Conservation (phyloP, 768 basidiomycete species). For the Gloeostereum incarnatum region DNA sequence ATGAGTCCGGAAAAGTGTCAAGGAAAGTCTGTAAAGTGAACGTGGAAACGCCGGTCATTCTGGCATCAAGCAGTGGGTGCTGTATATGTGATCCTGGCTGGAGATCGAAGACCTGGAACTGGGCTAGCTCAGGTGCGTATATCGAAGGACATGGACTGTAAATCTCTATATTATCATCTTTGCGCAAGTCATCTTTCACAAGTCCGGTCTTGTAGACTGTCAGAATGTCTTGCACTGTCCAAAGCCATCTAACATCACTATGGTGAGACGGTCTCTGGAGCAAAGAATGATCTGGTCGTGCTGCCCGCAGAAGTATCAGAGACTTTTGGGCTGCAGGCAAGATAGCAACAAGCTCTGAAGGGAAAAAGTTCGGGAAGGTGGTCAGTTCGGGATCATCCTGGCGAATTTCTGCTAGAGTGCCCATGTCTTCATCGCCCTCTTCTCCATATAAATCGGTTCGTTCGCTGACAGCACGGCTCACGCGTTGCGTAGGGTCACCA, state of each 20-base stretch:
- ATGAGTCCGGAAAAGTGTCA: constrained; percentile 39
- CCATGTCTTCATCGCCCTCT: constrained; percentile 28
- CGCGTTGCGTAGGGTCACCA: constrained; percentile 17
- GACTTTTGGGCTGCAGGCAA: constrained; percentile 65
- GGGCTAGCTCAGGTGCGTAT: constrained; percentile 28
- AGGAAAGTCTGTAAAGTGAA: constrained; percentile 38
- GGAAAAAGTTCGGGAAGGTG: constrained; percentile 58
- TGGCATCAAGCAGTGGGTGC: constrained; percentile 15
- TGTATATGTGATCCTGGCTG: constrained; percentile 43
- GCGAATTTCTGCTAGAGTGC: too few species aligned
- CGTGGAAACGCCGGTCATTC: constrained; percentile 16
- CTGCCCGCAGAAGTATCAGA: constrained; percentile 50
- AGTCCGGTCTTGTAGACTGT: constrained; percentile 27
- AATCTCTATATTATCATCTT: not conserved
- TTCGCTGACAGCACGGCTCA: constrained; percentile 15
- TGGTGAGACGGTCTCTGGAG: constrained; percentile 21
- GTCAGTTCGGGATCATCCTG: constrained; percentile 17
- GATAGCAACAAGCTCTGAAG: constrained; percentile 34
- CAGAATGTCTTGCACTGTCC: constrained; percentile 46
- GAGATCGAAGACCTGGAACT: constrained; percentile 53
- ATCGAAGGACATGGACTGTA: constrained; percentile 7
- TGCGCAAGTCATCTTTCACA: not conserved
- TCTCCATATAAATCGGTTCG: constrained; percentile 22
- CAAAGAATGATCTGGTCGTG: constrained; percentile 55
- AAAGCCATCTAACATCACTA: constrained; percentile 46